Conservation (phyloP, 169 alveolate species). For the Plasmodium knowlesi region DNA sequence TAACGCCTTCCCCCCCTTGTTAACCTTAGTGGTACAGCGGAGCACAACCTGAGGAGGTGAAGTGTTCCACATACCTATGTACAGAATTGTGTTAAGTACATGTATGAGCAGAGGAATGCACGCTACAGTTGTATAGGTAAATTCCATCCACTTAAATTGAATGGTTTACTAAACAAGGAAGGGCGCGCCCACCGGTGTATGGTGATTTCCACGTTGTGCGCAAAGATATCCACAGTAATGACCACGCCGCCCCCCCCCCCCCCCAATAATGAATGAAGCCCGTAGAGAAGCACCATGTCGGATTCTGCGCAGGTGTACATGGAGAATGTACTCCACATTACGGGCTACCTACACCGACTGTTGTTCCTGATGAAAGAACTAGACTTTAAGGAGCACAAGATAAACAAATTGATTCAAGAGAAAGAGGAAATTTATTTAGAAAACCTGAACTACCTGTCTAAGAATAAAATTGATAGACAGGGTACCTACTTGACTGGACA, state of each 20-base stretch:
- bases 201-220: not conserved
- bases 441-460: not conserved
- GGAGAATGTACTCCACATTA: constrained; percentile 56
- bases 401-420: constrained; percentile 21
- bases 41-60: not conserved
- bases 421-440: constrained; percentile 59
- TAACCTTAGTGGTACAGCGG: not conserved
- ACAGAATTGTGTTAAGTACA: not conserved
- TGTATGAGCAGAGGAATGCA: not conserved
- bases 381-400: constrained; percentile 28
- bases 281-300: constrained; percentile 31
- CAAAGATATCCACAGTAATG: not conserved
- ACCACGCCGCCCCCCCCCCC: not conserved
- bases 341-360: constrained; percentile 69
- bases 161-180: not conserved
- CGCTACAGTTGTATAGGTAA: not conserved
- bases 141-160: not conserved
- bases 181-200: not conserved
- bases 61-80: not conserved
- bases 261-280: not conserved
- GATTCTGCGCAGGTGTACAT: constrained; percentile 66
- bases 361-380: constrained; percentile 62
- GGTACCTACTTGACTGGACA: not conserved
- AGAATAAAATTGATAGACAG: not conserved
- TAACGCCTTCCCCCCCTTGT: not conserved